Percentiles rank a stretch among this genome's conserved stretches.
phyloP scores from a whole-genome alignment of 495 filamentous ascomycete species.

The Astrothelium macrocarpum region DNA sequence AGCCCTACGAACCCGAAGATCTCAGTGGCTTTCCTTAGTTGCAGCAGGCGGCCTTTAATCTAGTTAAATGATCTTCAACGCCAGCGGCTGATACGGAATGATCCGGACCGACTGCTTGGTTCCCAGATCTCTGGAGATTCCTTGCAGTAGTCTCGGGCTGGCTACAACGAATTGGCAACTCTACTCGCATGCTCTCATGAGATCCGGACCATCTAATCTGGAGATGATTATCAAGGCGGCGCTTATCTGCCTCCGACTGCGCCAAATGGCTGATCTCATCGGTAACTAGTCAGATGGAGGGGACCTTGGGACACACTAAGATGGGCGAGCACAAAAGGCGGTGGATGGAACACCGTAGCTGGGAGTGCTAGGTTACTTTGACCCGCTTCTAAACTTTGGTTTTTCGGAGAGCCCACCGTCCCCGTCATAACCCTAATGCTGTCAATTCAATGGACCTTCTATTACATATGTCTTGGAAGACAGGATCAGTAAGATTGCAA shows the following conservation, averaged over 20 bases:
- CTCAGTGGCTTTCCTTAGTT: constrained; percentile 3
- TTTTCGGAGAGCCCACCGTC: neutral
- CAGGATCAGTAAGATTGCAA: no score
- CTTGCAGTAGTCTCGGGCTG: neutral
- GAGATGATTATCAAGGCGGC: neutral
- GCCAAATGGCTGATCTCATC: neutral
- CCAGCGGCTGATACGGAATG: constrained; percentile 2
- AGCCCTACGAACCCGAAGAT: constrained; percentile 4
- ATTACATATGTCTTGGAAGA: no score
- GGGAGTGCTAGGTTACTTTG: neutral
- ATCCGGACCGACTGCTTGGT: neutral
- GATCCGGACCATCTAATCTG: neutral
- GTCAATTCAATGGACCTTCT: no score
- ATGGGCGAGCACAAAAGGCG: neutral
- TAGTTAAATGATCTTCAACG: neutral
- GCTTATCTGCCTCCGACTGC: neutral
- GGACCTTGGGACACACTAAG: neutral
- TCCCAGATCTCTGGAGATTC: constrained; percentile 5
- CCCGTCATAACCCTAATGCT: neutral
- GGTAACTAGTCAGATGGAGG: neutral
- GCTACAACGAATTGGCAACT: neutral
- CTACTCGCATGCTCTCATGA: neutral
- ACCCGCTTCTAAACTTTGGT: neutral
- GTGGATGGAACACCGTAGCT: neutral
- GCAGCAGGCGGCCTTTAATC: neutral